Evolutionary conservation across 2,329 filamentous ascomycete genomes (phyloP).

Genomic region (Trichoderma sp.): DNA sequence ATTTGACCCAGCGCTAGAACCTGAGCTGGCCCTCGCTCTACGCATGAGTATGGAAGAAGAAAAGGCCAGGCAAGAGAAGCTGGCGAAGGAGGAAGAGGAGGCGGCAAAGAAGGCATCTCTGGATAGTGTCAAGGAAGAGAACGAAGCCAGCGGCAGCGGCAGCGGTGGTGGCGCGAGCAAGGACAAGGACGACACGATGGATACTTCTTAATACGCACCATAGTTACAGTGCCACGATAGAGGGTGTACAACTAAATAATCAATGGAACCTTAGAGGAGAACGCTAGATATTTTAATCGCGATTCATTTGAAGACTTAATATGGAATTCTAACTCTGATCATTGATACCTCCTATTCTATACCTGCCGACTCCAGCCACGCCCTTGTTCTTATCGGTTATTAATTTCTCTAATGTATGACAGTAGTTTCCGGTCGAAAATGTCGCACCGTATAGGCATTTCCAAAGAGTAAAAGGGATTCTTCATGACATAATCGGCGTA

Average conservation of each 20-base stretch:
- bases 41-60: slow-evolving; percentile 99
- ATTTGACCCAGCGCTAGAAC: slow-evolving; percentile 88
- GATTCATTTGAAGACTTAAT: slow-evolving; percentile 20
- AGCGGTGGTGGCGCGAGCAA: slow-evolving; percentile 49
- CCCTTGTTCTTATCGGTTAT: slow-evolving; percentile 50
- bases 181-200: slow-evolving; percentile 74
- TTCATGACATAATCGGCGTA: slow-evolving; percentile 99
- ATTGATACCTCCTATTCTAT: neutral
- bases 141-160: slow-evolving; percentile 56
- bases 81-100: slow-evolving; percentile 73
- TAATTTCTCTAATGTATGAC: slow-evolving; percentile 75
- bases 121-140: slow-evolving; percentile 80
- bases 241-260: slow-evolving; percentile 38
- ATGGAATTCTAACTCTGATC: slow-evolving; percentile 10
- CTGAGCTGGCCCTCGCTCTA: slow-evolving; percentile 89
- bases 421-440: slow-evolving; percentile 86
- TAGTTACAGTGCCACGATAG: slow-evolving; percentile 34
- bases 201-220: slow-evolving; percentile 63
- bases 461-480: slow-evolving; percentile 96
- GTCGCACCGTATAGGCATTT: slow-evolving; percentile 96
- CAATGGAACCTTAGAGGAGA: slow-evolving; percentile 14
- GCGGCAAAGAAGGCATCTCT: slow-evolving; percentile 73
- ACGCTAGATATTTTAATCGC: slow-evolving; percentile 19
- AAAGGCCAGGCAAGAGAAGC: slow-evolving; percentile 87
- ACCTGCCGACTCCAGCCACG: neutral